Evolutionary conservation across 805 yeast species (phyloP).

Genomic region (Suhomyces emberorum): DNA sequence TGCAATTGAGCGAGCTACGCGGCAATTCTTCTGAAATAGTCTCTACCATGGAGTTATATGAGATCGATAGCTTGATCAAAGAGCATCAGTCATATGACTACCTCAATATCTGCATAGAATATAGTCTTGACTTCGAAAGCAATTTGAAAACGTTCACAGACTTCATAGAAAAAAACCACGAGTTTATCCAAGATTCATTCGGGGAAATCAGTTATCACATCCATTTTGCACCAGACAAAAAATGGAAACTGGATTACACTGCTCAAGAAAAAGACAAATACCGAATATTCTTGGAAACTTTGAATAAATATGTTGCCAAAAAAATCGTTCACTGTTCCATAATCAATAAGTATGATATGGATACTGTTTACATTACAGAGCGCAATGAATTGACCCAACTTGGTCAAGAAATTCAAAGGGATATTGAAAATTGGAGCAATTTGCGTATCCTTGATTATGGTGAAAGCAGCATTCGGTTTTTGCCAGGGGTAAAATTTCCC

Average conservation of each 20-base stretch:
- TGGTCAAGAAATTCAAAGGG: constrained; percentile 37
- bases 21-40: constrained; percentile 14
- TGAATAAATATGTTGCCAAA: constrained; percentile 20
- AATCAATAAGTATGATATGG: constrained; percentile 34
- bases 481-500: constrained; percentile 41
- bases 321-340: constrained; percentile 38
- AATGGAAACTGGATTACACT: constrained; percentile 29
- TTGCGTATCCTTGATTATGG: constrained; percentile 35
- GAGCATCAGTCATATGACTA: constrained; percentile 15
- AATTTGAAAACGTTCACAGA: constrained; percentile 19
- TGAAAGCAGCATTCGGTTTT: constrained; percentile 31
- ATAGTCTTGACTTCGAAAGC: constrained; percentile 25
- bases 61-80: constrained; percentile 16
- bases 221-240: constrained; percentile 28
- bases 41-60: constrained; percentile 17
- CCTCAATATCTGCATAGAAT: constrained; percentile 31
- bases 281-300: constrained; percentile 18
- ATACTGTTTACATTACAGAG: constrained; percentile 33
- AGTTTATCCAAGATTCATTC: constrained; percentile 11
- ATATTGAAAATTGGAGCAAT: constrained; percentile 32
- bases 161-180: constrained; percentile 18
- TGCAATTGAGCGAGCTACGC: constrained; percentile 22
- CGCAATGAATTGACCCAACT: constrained; percentile 28
- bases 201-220: constrained; percentile 33
- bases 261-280: constrained; percentile 24